These are phyloP conservation scores for Stylosanthes scabra DNA, from an alignment of 331 rosid genomes.

Conservation along the genomic window DNA sequence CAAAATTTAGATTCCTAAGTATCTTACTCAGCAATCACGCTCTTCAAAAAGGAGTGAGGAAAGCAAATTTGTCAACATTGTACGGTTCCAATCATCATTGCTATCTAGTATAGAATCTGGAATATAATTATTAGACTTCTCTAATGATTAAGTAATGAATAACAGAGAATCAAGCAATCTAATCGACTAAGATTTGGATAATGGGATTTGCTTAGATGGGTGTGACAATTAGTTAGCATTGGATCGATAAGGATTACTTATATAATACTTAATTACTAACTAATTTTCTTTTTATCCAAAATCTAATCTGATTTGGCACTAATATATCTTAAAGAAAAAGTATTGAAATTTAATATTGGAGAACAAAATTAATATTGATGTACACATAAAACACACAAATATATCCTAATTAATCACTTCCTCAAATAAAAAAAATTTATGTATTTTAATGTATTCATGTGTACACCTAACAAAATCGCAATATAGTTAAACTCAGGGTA, in stretches of 20 bases:
- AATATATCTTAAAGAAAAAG: too few species aligned
- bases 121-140: background rate
- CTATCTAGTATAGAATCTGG: background rate
- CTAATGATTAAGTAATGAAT: conserved; percentile 34
- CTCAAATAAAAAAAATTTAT: too few species aligned
- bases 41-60: conserved; percentile 23
- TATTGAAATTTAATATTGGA: too few species aligned
- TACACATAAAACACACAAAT: too few species aligned
- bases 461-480: too few species aligned
- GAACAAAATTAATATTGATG: too few species aligned
- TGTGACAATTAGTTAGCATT: background rate
- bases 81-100: conserved; percentile 30
- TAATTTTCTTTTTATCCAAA: too few species aligned
- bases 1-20: conserved; percentile 28
- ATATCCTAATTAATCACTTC: too few species aligned
- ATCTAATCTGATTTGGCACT: too few species aligned
- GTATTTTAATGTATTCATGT: too few species aligned
- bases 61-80: background rate
- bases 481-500: too few species aligned
- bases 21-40: conserved; percentile 1
- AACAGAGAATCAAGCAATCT: background rate
- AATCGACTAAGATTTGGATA: conserved; percentile 30
- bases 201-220: conserved; percentile 32
- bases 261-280: too few species aligned
- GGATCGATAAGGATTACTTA: conserved; percentile 31